phyloP scores from a whole-genome alignment of 2,329 filamentous ascomycete genomes.

The Xylaria polymorpha region DNA sequence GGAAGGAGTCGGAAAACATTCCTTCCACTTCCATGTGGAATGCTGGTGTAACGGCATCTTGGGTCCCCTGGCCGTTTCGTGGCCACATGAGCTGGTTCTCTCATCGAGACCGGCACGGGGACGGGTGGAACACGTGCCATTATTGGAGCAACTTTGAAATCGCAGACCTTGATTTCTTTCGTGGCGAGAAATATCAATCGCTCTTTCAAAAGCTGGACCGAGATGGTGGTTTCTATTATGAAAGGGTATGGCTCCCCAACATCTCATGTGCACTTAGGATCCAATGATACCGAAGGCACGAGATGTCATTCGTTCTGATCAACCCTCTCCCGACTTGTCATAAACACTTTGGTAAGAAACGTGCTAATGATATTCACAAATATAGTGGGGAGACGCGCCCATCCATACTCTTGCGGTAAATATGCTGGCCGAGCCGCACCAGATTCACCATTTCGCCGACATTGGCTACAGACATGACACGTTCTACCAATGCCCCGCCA shows the following conservation, averaged over 20 bases:
- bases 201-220: conserved; percentile 55
- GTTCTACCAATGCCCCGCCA: conserved; percentile 53
- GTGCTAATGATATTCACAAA: conserved; percentile 22
- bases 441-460: conserved; percentile 58
- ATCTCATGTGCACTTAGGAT: not conserved
- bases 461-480: conserved; percentile 57
- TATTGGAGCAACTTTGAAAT: conserved; percentile 63
- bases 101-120: conserved; percentile 54
- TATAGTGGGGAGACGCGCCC: conserved; percentile 59
- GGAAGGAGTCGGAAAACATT: conserved; percentile 54
- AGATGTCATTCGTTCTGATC: not conserved
- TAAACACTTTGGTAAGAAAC: not conserved
- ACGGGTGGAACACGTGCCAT: conserved; percentile 58
- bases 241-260: conserved; percentile 50
- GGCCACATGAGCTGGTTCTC: conserved; percentile 51
- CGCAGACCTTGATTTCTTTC: conserved; percentile 59
- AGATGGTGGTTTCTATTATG: conserved; percentile 58
- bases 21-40: conserved; percentile 55
- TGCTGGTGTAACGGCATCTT: conserved; percentile 54
- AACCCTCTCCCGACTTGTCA: not conserved
- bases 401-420: conserved; percentile 58
- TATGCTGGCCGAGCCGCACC: conserved; percentile 56
- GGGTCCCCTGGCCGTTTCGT: conserved; percentile 57
- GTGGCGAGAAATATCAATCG: conserved; percentile 54
- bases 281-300: not conserved